A percentile compares a stretch with the other conserved stretches of the same genome.
phyloP scores from a whole-genome alignment of 2,329 filamentous ascomycete species.

The Aspergillus brunneoviolaceus region DNA sequence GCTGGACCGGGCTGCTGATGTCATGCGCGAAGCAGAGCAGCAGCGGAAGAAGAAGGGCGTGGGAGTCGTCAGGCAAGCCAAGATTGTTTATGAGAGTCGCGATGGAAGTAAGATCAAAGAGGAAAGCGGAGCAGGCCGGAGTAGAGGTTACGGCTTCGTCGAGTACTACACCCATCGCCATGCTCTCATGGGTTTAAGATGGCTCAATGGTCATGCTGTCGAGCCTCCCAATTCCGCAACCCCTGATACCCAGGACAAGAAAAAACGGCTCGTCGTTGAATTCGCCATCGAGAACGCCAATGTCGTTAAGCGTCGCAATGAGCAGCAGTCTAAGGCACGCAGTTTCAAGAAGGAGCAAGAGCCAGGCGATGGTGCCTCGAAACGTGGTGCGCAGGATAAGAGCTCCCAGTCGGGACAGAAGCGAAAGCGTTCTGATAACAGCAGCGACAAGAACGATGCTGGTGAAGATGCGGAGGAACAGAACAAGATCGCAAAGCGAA shows the following conservation, averaged over 20 bases:
- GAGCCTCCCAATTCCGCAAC: constrained; percentile 36
- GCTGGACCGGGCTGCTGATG: constrained; percentile 71
- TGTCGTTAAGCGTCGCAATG: constrained; percentile 74
- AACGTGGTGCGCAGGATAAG: constrained; percentile 21
- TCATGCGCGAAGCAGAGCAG: constrained; percentile 77
- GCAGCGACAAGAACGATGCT: constrained; percentile 20
- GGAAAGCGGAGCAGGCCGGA: constrained; percentile 73
- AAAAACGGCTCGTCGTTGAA: constrained; percentile 88
- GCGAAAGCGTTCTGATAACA: constrained; percentile 33
- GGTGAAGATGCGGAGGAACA: constrained; percentile 39
- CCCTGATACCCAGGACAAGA: constrained; percentile 63
- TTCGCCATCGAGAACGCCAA: constrained; percentile 98
- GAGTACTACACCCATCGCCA: constrained; percentile 93
- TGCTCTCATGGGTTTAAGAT: constrained; percentile 91
- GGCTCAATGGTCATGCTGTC: constrained; percentile 77
- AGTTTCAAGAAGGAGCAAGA: constrained; percentile 17
- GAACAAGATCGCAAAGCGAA: constrained; percentile 61
- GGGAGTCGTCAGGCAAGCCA: constrained; percentile 86
- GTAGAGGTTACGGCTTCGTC: constrained; percentile 93
- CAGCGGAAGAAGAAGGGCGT: constrained; percentile 79
- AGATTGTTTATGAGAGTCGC: constrained; percentile 87
- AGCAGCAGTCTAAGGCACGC: constrained; percentile 31
- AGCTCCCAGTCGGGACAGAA: constrained; percentile 24
- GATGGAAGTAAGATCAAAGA: constrained; percentile 83
- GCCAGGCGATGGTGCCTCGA: constrained; percentile 18